Evolutionary conservation across 176 grass and related monocot species (phyloP).

Genomic region (Leersia perrieri): DNA sequence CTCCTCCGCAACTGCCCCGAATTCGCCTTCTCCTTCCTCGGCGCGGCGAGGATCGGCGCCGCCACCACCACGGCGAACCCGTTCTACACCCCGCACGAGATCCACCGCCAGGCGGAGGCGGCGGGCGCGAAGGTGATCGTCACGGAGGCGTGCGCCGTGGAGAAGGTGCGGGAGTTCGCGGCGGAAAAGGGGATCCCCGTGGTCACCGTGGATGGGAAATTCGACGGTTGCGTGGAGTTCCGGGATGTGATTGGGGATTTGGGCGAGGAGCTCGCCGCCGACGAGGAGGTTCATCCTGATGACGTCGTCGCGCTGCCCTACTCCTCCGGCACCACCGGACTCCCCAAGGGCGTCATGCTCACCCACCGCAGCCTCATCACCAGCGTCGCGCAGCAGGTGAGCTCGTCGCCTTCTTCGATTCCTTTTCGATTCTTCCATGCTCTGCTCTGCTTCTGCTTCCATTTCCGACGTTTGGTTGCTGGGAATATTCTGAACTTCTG

Average conservation of each 20-base stretch:
- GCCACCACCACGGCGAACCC: constrained; percentile 74
- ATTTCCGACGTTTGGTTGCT: too few relatives aligned
- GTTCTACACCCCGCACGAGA: constrained; percentile 71
- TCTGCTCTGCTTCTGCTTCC: background rate
- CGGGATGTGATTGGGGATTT: constrained; percentile 30
- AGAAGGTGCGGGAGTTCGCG: constrained; percentile 56
- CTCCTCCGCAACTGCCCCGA: constrained; percentile 79
- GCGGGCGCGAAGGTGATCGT: constrained; percentile 57
- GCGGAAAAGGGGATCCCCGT: constrained; percentile 20
- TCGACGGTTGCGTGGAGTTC: constrained; percentile 67
- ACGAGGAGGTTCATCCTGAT: constrained; percentile 55
- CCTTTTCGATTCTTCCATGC: background rate
- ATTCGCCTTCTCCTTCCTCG: constrained; percentile 76
- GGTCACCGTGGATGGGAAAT: constrained; percentile 51
- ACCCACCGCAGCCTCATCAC: constrained; percentile 94
- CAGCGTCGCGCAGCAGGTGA: constrained; percentile 87
- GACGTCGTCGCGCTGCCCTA: constrained; percentile 79
- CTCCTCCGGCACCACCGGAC: constrained; percentile 78
- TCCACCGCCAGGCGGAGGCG: constrained; percentile 64
- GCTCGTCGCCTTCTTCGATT: background rate
- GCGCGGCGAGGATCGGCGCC: constrained; percentile 54
- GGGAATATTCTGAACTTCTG: too few relatives aligned
- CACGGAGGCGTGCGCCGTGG: constrained; percentile 77
- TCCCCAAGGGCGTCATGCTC: constrained; percentile 97
- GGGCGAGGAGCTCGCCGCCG: constrained; percentile 29